phyloP scores from a whole-genome alignment of 306 rosid species.

The Purshia tridentata region DNA sequence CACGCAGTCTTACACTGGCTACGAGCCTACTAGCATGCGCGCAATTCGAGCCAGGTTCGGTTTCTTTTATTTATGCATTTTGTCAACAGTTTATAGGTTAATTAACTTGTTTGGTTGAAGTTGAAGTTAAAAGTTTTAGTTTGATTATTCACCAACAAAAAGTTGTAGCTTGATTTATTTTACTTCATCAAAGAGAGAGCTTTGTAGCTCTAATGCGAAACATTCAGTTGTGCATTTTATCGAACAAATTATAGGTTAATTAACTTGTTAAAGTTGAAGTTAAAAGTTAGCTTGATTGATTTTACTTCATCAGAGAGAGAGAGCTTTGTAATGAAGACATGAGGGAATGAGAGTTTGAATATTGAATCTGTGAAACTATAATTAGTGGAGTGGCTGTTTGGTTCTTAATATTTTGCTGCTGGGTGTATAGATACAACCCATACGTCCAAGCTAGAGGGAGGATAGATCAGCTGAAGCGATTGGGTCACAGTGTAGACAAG shows the following conservation, averaged over 20 bases:
- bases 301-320: not conserved
- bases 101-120: not conserved
- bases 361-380: not conserved
- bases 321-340: not conserved
- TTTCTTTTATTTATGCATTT: not conserved
- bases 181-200: not conserved
- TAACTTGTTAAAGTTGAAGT: not conserved
- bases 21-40: slow-evolving; percentile 97
- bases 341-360: not conserved
- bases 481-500: slow-evolving; percentile 99
- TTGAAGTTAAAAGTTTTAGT: not conserved
- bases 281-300: not conserved
- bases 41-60: slow-evolving; percentile 93
- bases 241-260: not conserved
- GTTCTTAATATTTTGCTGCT: not conserved
- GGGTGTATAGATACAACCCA: slow-evolving; percentile 83
- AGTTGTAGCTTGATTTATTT: not conserved
- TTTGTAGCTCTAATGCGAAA: too few relatives aligned
- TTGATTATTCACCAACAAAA: too few relatives aligned
- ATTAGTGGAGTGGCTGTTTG: not conserved
- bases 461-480: slow-evolving; percentile 96
- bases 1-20: slow-evolving; percentile 97
- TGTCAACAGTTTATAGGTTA: not conserved
- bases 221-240: not conserved
- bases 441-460: slow-evolving; percentile 96